These are phyloP conservation scores for Candida endomychidarum DNA, from an alignment of 805 yeast genomes.

Conservation along the genomic window DNA sequence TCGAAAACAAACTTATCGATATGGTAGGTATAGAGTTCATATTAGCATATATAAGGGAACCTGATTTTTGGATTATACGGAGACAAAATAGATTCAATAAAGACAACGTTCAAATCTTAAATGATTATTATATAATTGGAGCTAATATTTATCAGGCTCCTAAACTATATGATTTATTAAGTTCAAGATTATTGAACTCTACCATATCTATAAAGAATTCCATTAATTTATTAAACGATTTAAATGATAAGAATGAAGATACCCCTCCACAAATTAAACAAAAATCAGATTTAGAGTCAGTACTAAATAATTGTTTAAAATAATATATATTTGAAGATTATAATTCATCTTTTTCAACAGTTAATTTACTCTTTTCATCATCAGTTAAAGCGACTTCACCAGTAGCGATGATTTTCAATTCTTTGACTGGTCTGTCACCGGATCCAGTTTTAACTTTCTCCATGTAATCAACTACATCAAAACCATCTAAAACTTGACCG, in stretches of 20 bases:
- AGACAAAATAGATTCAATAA: constrained; percentile 63
- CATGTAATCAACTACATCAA: constrained; percentile 74
- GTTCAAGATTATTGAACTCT: constrained; percentile 58
- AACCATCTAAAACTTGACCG: constrained; percentile 89
- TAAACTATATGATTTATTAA: constrained; percentile 63
- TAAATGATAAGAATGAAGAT: constrained; percentile 22
- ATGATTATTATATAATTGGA: constrained; percentile 86
- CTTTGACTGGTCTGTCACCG: constrained; percentile 71
- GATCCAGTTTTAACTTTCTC: constrained; percentile 64
- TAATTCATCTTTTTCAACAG: constrained; percentile 15
- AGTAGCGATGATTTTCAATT: constrained; percentile 61
- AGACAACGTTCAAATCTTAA: constrained; percentile 51
- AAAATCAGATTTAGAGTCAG: constrained; percentile 31
- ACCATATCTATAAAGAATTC: constrained; percentile 36
- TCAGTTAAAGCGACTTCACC: constrained; percentile 60
- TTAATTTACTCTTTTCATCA: constrained; percentile 11
- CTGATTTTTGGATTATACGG: constrained; percentile 88
- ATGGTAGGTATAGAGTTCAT: constrained; percentile 88
- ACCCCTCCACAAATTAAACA: constrained; percentile 22
- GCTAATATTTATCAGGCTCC: constrained; percentile 94
- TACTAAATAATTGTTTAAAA: constrained; percentile 26
- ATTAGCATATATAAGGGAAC: constrained; percentile 73
- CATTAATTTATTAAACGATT: constrained; percentile 30
- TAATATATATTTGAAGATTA: not conserved
- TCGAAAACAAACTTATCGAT: constrained; percentile 61